Percentiles rank a stretch among this genome's conserved stretches.
Conservation (phyloP, 768 basidiomycete species). For the Suillus subluteus region DNA sequence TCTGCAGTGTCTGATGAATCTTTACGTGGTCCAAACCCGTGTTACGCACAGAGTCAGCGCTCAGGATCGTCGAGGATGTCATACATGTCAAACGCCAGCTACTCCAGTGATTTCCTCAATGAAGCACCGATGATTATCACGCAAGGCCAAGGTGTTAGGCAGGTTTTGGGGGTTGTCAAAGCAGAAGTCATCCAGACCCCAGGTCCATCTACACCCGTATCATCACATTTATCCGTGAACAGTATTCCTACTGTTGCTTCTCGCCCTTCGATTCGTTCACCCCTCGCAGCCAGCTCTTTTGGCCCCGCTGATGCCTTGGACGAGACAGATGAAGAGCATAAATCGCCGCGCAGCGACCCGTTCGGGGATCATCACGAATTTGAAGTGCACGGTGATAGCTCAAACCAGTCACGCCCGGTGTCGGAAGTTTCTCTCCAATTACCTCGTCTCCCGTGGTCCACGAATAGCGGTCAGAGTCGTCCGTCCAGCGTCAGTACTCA, state of each 20-base stretch:
- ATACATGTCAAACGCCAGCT: conserved; percentile 75
- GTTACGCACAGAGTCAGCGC: conserved; percentile 49
- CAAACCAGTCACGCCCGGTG: conserved; percentile 29
- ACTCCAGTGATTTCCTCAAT: conserved; percentile 76
- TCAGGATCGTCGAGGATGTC: conserved; percentile 67
- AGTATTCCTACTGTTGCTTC: conserved; percentile 39
- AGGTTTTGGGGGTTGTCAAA: conserved; percentile 76
- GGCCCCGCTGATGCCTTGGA: conserved; percentile 65
- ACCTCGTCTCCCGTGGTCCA: conserved; percentile 47
- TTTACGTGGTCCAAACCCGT: conserved; percentile 38
- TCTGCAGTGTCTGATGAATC: conserved; percentile 62
- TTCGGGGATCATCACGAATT: conserved; percentile 61
- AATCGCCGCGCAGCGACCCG: conserved; percentile 47
- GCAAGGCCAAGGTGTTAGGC: conserved; percentile 62
- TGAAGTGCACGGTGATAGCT: conserved; percentile 21
- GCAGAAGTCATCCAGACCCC: conserved; percentile 76
- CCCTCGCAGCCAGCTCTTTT: conserved; percentile 72
- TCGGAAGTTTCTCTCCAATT: conserved; percentile 43
- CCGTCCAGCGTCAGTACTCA: conserved; percentile 69
- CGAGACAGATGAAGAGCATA: conserved; percentile 45
- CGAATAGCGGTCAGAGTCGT: conserved; percentile 44
- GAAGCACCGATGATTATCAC: conserved; percentile 85
- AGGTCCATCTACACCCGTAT: conserved; percentile 37
- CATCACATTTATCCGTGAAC: conserved; percentile 35
- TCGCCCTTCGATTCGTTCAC: conserved; percentile 59